These are phyloP conservation scores for Fraxinus platypoda DNA, from an alignment of 305 asterid species.

Conservation along the genomic window DNA sequence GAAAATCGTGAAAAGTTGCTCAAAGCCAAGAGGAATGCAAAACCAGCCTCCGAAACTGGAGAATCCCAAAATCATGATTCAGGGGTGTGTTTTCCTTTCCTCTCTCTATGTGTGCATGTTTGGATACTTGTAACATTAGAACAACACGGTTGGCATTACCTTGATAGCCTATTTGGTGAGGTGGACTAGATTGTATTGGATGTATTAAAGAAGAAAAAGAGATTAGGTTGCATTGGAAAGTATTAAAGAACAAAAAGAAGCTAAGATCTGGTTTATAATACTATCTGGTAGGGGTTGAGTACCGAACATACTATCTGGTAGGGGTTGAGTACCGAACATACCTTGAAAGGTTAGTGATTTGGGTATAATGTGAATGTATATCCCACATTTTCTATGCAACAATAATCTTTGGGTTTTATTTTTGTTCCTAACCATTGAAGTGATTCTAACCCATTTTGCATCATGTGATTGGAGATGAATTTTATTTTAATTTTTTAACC, in stretches of 20 bases:
- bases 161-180: background rate
- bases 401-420: background rate
- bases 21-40: constrained; percentile 43
- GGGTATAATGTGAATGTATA: background rate
- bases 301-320: background rate
- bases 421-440: background rate
- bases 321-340: background rate
- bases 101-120: background rate
- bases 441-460: background rate
- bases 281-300: background rate
- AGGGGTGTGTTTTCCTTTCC: constrained; percentile 30
- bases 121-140: background rate
- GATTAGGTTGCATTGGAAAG: background rate
- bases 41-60: constrained; percentile 26
- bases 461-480: background rate
- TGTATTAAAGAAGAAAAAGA: background rate
- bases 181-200: background rate
- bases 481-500: background rate
- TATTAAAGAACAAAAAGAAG: background rate
- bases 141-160: background rate
- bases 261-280: background rate
- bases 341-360: background rate
- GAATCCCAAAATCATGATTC: constrained; percentile 21
- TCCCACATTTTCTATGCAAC: background rate
- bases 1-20: constrained; percentile 73